These are phyloP conservation scores for Wickerhamomyces sp. DNA, from an alignment of 1,139 yeast genomes.

Conservation along the genomic window DNA sequence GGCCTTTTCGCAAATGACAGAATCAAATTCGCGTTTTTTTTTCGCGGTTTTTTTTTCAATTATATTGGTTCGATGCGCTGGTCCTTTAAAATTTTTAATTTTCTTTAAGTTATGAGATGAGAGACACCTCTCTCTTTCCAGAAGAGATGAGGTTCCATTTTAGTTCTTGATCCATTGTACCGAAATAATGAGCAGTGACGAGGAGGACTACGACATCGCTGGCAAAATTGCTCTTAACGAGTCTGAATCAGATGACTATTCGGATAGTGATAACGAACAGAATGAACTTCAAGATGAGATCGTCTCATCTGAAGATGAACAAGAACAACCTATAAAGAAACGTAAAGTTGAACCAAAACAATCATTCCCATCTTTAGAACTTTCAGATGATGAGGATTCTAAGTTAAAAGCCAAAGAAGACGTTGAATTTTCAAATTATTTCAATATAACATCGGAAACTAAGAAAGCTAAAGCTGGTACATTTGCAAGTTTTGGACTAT, in stretches of 20 bases:
- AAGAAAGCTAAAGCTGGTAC: constrained; percentile 76
- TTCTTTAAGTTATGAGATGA: too few species aligned
- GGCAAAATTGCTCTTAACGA: constrained; percentile 49
- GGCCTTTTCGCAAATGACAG: too few species aligned
- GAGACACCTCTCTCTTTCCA: too few species aligned
- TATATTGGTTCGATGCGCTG: too few species aligned
- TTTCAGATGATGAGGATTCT: constrained; percentile 57
- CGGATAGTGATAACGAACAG: constrained; percentile 31
- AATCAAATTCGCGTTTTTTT: too few species aligned
- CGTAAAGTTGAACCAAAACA: constrained; percentile 22
- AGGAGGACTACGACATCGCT: constrained; percentile 67
- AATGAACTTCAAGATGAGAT: constrained; percentile 55
- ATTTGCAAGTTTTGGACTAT: constrained; percentile 86
- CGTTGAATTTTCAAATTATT: constrained; percentile 41
- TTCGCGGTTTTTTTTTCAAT: too few species aligned
- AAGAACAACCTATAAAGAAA: constrained; percentile 24
- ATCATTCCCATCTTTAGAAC: constrained; percentile 61
- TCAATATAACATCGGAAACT: constrained; percentile 40
- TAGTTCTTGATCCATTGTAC: too few species aligned
- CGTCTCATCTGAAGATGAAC: constrained; percentile 42
- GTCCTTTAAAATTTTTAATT: too few species aligned
- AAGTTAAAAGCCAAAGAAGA: constrained; percentile 40
- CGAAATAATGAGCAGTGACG: constrained; percentile 32
- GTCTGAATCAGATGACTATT: constrained; percentile 37
- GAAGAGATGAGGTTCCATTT: too few species aligned